Conservation (phyloP, 371 early-diverging fungal genomes). For the Lichtheimia hyalospora region DNA sequence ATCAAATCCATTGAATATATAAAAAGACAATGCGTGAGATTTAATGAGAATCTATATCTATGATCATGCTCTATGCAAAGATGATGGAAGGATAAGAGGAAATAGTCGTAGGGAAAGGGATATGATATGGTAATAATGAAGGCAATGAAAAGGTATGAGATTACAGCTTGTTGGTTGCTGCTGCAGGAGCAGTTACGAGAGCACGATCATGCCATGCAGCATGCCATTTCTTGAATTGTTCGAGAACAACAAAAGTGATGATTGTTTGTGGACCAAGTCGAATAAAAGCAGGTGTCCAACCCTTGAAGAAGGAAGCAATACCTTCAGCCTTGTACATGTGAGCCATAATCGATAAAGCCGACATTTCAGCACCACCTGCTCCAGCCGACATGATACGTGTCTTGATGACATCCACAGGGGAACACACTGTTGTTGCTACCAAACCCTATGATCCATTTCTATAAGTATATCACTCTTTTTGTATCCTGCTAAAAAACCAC, state of each 20-base stretch:
- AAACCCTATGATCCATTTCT: conserved; percentile 41
- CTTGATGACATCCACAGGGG: conserved; percentile 75
- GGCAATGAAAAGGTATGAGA: no score
- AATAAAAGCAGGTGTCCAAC: conserved; percentile 68
- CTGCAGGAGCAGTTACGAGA: not conserved
- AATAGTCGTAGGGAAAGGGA: no score
- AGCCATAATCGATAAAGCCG: conserved; percentile 28
- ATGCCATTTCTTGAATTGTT: conserved; percentile 57
- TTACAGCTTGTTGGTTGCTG: not conserved
- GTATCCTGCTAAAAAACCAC: conserved; percentile 4
- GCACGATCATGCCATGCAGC: conserved; percentile 20
- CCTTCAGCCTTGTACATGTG: conserved; percentile 64
- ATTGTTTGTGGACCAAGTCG: conserved; percentile 72
- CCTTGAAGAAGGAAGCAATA: conserved; percentile 65
- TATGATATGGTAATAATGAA: no score
- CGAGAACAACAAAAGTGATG: conserved; percentile 66
- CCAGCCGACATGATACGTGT: conserved; percentile 70
- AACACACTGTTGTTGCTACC: conserved; percentile 71
- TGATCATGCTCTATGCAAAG: no score
- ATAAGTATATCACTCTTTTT: not conserved
- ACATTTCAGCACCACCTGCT: conserved; percentile 34
- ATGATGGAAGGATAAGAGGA: no score
- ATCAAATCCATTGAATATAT: no score
- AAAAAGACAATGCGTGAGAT: no score
- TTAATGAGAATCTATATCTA: no score